Conservation (phyloP, 2,329 filamentous ascomycete species). For the Rasamsonia emersonii region DNA sequence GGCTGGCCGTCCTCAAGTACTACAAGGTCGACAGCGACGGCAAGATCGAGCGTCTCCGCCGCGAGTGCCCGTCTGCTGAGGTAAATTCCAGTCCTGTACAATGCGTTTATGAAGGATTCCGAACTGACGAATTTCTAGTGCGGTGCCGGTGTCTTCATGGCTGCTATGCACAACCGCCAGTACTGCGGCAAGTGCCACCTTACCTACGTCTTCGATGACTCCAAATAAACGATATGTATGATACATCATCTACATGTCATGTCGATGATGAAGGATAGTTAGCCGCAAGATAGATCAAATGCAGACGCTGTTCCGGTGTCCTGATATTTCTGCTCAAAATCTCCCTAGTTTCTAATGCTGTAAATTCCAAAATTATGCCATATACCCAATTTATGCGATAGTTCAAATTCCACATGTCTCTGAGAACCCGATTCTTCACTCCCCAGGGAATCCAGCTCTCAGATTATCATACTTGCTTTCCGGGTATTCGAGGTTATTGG, state of each 20-base stretch:
- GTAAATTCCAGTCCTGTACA: slow-evolving; percentile 47
- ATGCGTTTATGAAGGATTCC: slow-evolving; percentile 18
- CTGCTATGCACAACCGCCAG: slow-evolving; percentile 98
- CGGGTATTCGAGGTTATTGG: slow-evolving; percentile 29
- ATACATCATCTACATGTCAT: not conserved
- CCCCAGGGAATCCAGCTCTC: slow-evolving; percentile 20
- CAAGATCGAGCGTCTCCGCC: slow-evolving; percentile 98
- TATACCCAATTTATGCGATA: no score
- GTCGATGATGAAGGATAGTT: slow-evolving; percentile 4
- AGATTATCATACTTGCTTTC: slow-evolving; percentile 36
- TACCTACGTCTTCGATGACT: slow-evolving; percentile 63
- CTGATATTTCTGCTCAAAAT: no score
- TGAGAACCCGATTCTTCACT: no score
- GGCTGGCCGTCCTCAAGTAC: slow-evolving; percentile 99
- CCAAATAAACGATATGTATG: slow-evolving; percentile 39
- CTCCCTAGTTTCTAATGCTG: no score
- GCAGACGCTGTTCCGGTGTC: no score
- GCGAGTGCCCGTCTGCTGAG: slow-evolving; percentile 90
- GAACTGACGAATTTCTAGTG: slow-evolving; percentile 52
- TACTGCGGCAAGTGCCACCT: slow-evolving; percentile 74
- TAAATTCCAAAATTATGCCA: no score
- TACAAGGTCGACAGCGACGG: slow-evolving; percentile 99
- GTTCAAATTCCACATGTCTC: no score
- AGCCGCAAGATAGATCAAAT: not conserved
- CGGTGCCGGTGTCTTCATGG: slow-evolving; percentile 99